Evolutionary conservation across 805 yeast species (phyloP), one percentile per base, ranked within the genome.

Genomic region (Spathaspora boniae): DNA sequence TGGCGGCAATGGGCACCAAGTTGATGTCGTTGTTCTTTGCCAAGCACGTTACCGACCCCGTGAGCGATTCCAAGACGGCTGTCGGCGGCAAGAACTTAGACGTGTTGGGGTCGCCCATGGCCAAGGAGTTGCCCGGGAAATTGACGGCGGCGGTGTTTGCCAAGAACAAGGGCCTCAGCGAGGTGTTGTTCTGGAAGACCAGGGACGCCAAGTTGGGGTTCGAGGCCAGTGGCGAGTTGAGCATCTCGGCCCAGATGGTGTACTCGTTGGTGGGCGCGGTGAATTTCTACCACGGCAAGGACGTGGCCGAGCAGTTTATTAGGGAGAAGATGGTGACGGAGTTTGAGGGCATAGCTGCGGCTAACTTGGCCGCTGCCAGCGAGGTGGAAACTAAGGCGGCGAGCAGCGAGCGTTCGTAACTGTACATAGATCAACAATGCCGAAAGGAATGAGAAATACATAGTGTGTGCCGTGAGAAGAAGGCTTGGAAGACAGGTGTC

Each of bases 251-350:
- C 3, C 74, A 76, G 42, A 72, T 76, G 54, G 53, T 77, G 41
- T 67, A 66, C 48, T 81, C 91, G 4, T 59, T 83, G 37, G 60
- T 84, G 19, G 93, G 93, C 17, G 89, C 83, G 2, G 74, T 84
- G 34, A 67, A 81, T 23, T 61, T 76, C 22, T 65, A 70, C 18
- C 78, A 80, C 47, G 93, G 93, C 4, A 72, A 76, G 46, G 45
- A 42, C 4, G 70, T 37, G n/a, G 80, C 87, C 5, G 77, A 72
- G 44, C 59, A 66, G 41, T 84, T 80, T 48, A 72, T 84, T 34
- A 58, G 63, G 25, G 70, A 67, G 27, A 78, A 76, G 53, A 58
- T 80, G 26, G 54, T 78, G 29, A 43, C 36, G 17, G 42, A 17
- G 14, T 16, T 38, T 18, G 42, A 38, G 32, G 24, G 28, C 16